Base-by-base conservation (phyloP, 306 rosid species). In the Trifolium fragiferum region DNA sequence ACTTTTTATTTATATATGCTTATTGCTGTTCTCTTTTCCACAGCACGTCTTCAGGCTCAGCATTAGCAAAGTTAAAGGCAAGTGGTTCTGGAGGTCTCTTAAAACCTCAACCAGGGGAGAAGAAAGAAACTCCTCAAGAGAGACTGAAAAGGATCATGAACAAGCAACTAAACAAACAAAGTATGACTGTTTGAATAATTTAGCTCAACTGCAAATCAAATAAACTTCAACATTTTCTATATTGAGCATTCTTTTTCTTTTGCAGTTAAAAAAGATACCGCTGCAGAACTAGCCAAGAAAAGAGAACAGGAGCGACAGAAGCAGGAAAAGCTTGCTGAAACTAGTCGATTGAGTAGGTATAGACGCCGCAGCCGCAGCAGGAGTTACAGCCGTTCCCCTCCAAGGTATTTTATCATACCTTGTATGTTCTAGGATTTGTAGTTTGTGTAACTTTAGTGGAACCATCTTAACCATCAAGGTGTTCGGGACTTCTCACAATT, bases 101-200 rank as follows among this genome's bases (percentile, higher is more conserved):
- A 68, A 91, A 94, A 76, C 90, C 77, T 83, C 97, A 69, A 80
- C 91, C 70, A 30, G 96, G 82, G 76, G 98, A 89, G 90, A 95
- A 90, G 88, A 95, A 95, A 83, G 98, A 95, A 89, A 95, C 99
- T 66, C 99, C 99, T 73, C 99, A 92, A 79, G 99, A 95, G 85
- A 85, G 99, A 70, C 96, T 95, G n/a, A 95, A 92, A 82, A 86
- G 99, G 81, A 95, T 95, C 83, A 95, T 92, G 99, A 95, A 89
- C 85, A 91, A 67, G 79, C 99, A 95, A 78, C 88, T 95, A 40
- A 95, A 90, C 76, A 92, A 95, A 73, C 98, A 95, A 83, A 94
- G 98, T 94, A 90, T 49, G 89, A 32, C 54, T 51, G 33, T 38
- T 70, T 67, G 58, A 62, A 70, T 72, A 51, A 8, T 75, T 73